phyloP scores from a whole-genome alignment of 2,329 filamentous ascomycete genomes.

The Calycina marina region DNA sequence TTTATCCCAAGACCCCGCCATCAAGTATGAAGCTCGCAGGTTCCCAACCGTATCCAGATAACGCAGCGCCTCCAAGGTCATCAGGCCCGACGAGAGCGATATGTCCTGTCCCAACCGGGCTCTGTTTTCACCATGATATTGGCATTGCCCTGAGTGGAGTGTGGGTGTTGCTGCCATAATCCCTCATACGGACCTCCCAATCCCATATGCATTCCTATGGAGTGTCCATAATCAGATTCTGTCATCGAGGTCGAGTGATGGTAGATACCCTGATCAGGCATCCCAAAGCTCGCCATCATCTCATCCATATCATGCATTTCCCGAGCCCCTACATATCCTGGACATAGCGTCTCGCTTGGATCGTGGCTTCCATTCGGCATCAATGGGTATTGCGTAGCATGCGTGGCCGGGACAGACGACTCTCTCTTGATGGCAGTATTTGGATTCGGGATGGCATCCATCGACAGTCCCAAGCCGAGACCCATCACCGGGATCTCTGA shows the following conservation, averaged over 20 bases:
- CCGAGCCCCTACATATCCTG: not conserved
- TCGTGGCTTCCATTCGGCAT: not conserved
- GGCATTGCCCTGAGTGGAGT: not conserved
- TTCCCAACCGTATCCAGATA: no score
- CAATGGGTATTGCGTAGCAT: not conserved
- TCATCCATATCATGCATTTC: conserved; percentile 1
- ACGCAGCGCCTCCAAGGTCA: no score
- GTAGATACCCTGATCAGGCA: not conserved
- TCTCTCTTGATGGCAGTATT: not conserved
- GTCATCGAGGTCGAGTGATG: not conserved
- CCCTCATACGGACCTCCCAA: conserved; percentile 1
- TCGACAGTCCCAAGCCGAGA: not conserved
- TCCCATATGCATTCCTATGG: conserved; percentile 2
- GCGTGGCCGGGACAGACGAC: not conserved
- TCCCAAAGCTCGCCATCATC: not conserved
- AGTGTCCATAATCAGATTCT: not conserved
- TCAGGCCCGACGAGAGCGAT: conserved; percentile 1
- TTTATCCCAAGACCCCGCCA: no score
- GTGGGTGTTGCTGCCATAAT: not conserved
- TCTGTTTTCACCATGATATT: conserved; percentile 1
- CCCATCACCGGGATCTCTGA: not conserved
- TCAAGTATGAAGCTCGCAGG: no score
- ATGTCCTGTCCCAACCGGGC: conserved; percentile 1
- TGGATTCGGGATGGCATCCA: not conserved
- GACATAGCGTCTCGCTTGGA: not conserved